Evolutionary conservation across 228 moss, liverwort and hornwort genomes (phyloP).

Genomic region (Sphagnum fallax): DNA sequence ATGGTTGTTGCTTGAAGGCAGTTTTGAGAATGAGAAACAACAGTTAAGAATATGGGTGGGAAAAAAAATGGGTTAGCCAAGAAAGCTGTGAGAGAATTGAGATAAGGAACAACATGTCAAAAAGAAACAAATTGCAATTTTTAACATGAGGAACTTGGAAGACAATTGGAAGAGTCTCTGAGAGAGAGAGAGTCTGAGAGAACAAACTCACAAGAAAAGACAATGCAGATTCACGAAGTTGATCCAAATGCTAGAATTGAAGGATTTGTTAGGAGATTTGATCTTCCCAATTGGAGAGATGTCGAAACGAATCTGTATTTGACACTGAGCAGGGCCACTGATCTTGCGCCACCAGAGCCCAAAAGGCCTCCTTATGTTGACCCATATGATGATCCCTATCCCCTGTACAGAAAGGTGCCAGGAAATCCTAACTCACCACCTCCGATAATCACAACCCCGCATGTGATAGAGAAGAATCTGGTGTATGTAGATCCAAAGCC

Average conservation of each 20-base stretch:
- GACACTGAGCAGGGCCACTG: slow-evolving; percentile 30
- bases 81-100: too few relatives aligned
- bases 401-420: slow-evolving; percentile 25
- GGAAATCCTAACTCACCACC: slow-evolving; percentile 1
- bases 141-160: too few relatives aligned
- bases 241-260: slow-evolving; percentile 13
- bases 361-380: slow-evolving; percentile 12
- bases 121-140: too few relatives aligned
- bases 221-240: slow-evolving; percentile 30
- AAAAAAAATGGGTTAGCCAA: too few relatives aligned
- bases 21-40: too few relatives aligned
- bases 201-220: background rate
- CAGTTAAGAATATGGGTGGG: too few relatives aligned
- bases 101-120: too few relatives aligned
- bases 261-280: slow-evolving; percentile 26
- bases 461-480: slow-evolving; percentile 20
- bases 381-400: slow-evolving; percentile 30
- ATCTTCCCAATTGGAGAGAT: slow-evolving; percentile 20
- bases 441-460: slow-evolving; percentile 16
- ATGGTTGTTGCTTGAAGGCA: too few relatives aligned
- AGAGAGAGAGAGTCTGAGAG: background rate
- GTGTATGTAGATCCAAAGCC: slow-evolving; percentile 29
- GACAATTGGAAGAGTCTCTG: too few relatives aligned
- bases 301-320: slow-evolving; percentile 23
- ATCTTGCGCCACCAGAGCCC: slow-evolving; percentile 8